These are phyloP conservation scores for Cicer cuneatum DNA, from an alignment of 306 rosid genomes.

Conservation along the genomic window DNA sequence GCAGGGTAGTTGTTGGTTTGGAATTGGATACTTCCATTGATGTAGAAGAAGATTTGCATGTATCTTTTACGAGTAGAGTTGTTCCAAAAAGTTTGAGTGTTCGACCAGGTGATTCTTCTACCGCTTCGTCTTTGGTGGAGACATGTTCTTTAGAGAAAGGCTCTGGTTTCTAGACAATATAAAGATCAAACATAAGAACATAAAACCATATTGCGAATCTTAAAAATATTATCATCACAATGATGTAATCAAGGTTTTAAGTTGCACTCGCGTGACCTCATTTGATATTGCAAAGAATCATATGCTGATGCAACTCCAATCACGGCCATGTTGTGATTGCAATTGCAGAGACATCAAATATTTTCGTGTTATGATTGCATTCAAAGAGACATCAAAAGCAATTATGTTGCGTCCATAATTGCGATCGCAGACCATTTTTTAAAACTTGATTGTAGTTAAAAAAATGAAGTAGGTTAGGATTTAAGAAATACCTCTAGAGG, in stretches of 20 bases:
- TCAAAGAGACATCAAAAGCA: neutral
- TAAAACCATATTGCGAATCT: slow-evolving; percentile 15
- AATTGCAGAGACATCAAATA: neutral
- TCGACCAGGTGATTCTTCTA: slow-evolving; percentile 52
- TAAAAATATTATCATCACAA: neutral
- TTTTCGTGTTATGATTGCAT: neutral
- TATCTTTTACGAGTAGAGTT: slow-evolving; percentile 59
- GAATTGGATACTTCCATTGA: slow-evolving; percentile 40
- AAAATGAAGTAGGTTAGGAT: slow-evolving; percentile 31
- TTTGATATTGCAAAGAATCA: neutral
- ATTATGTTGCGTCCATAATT: neutral
- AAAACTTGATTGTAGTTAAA: neutral
- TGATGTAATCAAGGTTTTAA: neutral
- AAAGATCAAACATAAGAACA: slow-evolving; percentile 39
- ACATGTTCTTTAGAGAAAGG: slow-evolving; percentile 45
- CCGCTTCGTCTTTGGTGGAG: slow-evolving; percentile 43
- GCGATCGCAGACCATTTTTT: neutral
- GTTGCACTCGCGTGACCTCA: neutral
- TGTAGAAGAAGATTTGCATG: slow-evolving; percentile 46
- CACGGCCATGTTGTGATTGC: neutral
- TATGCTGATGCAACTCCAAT: neutral
- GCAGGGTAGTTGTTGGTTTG: slow-evolving; percentile 44
- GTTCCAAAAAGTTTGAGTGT: slow-evolving; percentile 80
- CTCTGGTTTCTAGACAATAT: slow-evolving; percentile 55
- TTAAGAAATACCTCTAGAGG: slow-evolving; percentile 56